A percentile compares a stretch with the other conserved stretches of the same genome.
These are phyloP conservation scores for Lasiosphaeria hispida DNA, from an alignment of 495 filamentous ascomycete species.

Conservation along the genomic window DNA sequence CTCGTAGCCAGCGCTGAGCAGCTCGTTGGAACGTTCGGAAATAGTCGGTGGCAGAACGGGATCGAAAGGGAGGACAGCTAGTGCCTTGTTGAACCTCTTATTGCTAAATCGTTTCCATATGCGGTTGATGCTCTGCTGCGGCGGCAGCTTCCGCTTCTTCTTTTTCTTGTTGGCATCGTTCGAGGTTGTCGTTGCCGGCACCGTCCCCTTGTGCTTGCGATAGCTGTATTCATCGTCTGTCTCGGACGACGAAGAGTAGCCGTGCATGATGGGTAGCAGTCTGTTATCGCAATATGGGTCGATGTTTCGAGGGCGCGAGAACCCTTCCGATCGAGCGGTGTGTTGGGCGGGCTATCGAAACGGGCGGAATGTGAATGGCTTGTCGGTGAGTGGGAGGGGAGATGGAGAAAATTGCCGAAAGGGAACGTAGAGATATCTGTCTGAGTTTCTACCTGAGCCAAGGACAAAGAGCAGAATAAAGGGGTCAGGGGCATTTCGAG, in stretches of 20 bases:
- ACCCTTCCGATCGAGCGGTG: too few species aligned
- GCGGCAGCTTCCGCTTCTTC: conserved; percentile 59
- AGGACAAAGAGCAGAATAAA: conserved; percentile 3
- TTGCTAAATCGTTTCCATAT: conserved; percentile 80
- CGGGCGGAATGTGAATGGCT: too few species aligned
- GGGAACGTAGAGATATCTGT: conserved; percentile 9
- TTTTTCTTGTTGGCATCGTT: conserved; percentile 45
- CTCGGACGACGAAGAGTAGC: conserved; percentile 37
- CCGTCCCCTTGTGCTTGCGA: conserved; percentile 28
- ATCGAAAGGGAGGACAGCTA: conserved; percentile 48
- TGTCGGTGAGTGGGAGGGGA: background rate
- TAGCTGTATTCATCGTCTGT: conserved; percentile 36
- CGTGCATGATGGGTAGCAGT: conserved; percentile 28
- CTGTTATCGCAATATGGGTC: too few species aligned
- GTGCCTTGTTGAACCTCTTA: conserved; percentile 52
- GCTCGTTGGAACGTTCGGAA: conserved; percentile 47
- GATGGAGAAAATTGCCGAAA: background rate
- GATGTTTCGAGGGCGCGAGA: background rate
- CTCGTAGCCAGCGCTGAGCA: conserved; percentile 62
- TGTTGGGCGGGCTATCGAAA: too few species aligned
- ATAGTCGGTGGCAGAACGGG: conserved; percentile 45
- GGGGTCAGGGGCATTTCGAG: conserved; percentile 13
- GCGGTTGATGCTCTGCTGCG: conserved; percentile 71
- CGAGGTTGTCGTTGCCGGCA: conserved; percentile 17
- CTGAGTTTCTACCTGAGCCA: conserved; percentile 4